A percentile compares a stretch with the other conserved stretches of the same genome.
phyloP scores from a whole-genome alignment of 257 asterid genomes.

The Nicotiana noctiflora region DNA sequence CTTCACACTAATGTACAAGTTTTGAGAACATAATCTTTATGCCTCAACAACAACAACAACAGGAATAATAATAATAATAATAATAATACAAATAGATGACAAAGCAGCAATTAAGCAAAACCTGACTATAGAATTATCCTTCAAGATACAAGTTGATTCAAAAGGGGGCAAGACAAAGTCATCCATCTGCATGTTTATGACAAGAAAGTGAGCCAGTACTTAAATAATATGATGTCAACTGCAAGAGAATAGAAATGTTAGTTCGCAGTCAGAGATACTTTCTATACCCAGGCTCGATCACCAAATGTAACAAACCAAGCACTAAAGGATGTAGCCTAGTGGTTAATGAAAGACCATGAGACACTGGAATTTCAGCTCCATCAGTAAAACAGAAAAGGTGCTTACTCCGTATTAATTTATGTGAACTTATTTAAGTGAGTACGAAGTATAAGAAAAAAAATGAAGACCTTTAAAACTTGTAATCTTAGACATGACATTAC shows the following conservation, averaged over 20 bases:
- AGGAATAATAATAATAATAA: background rate
- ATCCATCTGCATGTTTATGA: slow-evolving; percentile 45
- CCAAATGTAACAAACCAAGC: background rate
- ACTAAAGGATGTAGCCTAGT: background rate
- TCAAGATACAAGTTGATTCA: slow-evolving; percentile 64
- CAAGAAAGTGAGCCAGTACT: background rate
- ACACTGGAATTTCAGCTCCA: background rate
- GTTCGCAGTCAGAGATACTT: background rate
- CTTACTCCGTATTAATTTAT: no score
- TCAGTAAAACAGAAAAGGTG: background rate
- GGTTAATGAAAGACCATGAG: background rate
- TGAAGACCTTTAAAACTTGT: no score
- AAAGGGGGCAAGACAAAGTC: slow-evolving; percentile 71
- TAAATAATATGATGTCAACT: background rate
- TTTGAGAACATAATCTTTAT: background rate
- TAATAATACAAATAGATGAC: background rate
- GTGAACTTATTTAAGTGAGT: no score
- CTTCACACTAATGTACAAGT: slow-evolving; percentile 39
- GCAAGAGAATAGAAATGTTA: background rate
- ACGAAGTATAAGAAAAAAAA: no score
- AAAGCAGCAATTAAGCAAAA: slow-evolving; percentile 17
- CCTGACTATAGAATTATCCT: slow-evolving; percentile 70
- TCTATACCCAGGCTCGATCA: background rate
- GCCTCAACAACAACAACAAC: background rate
- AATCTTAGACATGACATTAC: no score